Base-by-base conservation (phyloP, 306 rosid genomes). In the Gillenia trifoliata region DNA sequence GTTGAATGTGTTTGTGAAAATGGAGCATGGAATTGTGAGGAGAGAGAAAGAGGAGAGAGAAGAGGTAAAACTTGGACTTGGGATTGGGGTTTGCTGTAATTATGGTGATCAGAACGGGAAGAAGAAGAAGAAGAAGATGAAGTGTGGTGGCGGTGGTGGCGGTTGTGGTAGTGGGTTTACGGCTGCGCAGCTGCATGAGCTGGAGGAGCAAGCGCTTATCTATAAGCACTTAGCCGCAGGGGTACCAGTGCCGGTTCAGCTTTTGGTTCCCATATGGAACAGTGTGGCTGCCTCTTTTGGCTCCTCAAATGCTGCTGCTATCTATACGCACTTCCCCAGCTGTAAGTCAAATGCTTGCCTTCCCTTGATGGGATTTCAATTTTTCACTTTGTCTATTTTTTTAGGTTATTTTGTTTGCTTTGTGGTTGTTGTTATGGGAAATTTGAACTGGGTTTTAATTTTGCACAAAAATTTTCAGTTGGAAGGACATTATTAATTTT, bases 111-210 rank as follows among this genome's bases (percentile, higher is more conserved):
- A 3, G 1, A 55, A 22, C 23, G 61, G 61, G 61, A 23, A 10
- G 23, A 12, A 13, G 31, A 23, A 10, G 23, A 12, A 13, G 31
- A 59, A 45, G 68, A 70, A 33, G 54, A 62, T 64, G 63, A 78
- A 82, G 41, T 68, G 4, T 64, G 22, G 64, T 50, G 76, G 64
- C 28, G 63, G 65, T 22, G 8, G 30, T 60, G 65, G 64, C 0
- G 28, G 29, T 23, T 26, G 13, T n/a, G 62, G 62, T 23, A 6
- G 63, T 13, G 11, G 11, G 52, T 83, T 89, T 38, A 85, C 96
- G 15, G 74, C 74, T 60, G 76, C 76, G 54, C 96, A 91, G 82
- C 79, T 77, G 88, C 74, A 79, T 56, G 97, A 93, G 84, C 85
- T 93, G 74, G 71, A 80, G 11, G 85, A 76, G 31, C 97, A 93